Percentiles rank a stretch among this genome's conserved stretches.
These are phyloP conservation scores for Eucalyptus sp. DNA, from an alignment of 345 rosid species.

Conservation along the genomic window DNA sequence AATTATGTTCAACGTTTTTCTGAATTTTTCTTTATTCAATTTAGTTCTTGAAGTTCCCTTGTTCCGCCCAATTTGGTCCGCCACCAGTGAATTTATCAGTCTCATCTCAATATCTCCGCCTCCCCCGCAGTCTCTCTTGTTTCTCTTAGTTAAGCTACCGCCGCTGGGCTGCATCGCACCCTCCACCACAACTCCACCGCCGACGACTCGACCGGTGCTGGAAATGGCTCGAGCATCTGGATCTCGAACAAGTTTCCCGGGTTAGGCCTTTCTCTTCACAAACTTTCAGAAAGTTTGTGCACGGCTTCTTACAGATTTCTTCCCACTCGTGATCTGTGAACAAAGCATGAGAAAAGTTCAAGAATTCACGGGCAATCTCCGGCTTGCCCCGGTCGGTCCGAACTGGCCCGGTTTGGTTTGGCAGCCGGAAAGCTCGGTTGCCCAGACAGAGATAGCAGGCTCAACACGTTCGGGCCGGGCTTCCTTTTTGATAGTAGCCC, in stretches of 20 bases:
- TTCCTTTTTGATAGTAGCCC: neutral
- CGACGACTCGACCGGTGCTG: neutral
- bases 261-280: neutral
- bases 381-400: neutral
- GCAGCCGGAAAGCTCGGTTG: neutral
- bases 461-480: fast-evolving
- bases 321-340: neutral
- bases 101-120: neutral
- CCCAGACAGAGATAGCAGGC: neutral
- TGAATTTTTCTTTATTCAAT: neutral
- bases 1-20: no score
- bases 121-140: fast-evolving
- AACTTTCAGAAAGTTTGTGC: neutral
- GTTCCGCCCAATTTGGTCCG: neutral
- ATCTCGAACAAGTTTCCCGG: neutral
- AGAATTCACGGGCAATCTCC: neutral
- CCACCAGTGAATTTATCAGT: neutral
- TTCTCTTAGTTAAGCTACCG: neutral
- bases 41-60: neutral
- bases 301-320: neutral
- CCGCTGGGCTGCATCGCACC: fast-evolving
- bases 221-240: neutral
- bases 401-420: neutral
- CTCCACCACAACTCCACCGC: neutral
- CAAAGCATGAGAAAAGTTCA: neutral